Percentiles rank a stretch among this genome's conserved stretches.
These are phyloP conservation scores for Blastobotrys aristatus DNA, from an alignment of 1,139 yeast species.

Conservation along the genomic window DNA sequence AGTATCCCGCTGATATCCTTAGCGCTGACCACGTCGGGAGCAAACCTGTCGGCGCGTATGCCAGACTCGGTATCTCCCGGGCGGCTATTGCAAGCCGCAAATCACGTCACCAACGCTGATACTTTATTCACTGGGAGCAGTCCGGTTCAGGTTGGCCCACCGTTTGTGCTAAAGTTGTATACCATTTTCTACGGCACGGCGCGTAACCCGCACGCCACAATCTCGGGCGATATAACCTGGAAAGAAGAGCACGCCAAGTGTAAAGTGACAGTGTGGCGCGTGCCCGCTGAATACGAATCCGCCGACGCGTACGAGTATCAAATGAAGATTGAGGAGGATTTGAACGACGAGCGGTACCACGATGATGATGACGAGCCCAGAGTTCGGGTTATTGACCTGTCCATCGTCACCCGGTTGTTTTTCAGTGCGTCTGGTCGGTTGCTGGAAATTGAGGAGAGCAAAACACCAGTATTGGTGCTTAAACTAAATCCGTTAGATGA, in stretches of 20 bases:
- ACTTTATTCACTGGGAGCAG: slow-evolving; percentile 19
- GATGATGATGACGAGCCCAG: slow-evolving; percentile 47
- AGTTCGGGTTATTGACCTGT: slow-evolving; percentile 38
- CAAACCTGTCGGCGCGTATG: slow-evolving; percentile 49
- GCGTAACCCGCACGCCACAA: slow-evolving; percentile 35
- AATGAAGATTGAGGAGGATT: slow-evolving; percentile 51
- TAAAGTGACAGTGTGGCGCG: slow-evolving; percentile 41
- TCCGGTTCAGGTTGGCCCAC: slow-evolving; percentile 44
- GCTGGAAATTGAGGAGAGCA: slow-evolving; percentile 58
- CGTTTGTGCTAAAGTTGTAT: slow-evolving; percentile 54
- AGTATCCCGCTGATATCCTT: slow-evolving; percentile 66
- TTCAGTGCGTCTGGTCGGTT: slow-evolving; percentile 71
- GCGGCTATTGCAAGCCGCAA: slow-evolving; percentile 59
- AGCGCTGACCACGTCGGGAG: slow-evolving; percentile 67
- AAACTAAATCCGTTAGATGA: slow-evolving; percentile 40
- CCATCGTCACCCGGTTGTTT: slow-evolving; percentile 50
- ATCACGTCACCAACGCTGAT: slow-evolving; percentile 44
- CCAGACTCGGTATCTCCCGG: slow-evolving; percentile 61
- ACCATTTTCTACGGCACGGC: slow-evolving; percentile 61
- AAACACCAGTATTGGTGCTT: slow-evolving; percentile 64
- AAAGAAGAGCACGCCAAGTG: slow-evolving; percentile 67
- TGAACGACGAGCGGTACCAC: slow-evolving; percentile 73
- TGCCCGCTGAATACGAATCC: slow-evolving; percentile 3
- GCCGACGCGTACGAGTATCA: slow-evolving; percentile 39
- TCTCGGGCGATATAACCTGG: slow-evolving; percentile 52